Percentiles rank a stretch among this genome's conserved stretches.
Evolutionary conservation across 768 basidiomycete species (phyloP).

Genomic region (Candolleomyces efflorescens): DNA sequence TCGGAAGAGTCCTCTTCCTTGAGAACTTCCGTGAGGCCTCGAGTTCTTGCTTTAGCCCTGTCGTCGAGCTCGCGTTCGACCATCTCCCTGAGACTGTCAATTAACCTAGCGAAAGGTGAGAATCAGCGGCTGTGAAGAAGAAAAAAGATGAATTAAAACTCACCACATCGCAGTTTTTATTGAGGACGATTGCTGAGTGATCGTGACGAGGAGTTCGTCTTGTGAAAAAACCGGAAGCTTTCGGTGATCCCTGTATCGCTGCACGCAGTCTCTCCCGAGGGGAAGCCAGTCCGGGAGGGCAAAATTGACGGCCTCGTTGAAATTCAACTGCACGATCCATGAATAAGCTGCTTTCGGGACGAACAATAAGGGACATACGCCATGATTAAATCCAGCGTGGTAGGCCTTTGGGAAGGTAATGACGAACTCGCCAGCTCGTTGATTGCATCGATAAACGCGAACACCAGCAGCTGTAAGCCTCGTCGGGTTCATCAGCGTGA

Average conservation of each 20-base stretch:
- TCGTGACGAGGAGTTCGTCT: constrained; percentile 95
- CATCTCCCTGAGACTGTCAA: constrained; percentile 85
- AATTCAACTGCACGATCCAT: constrained; percentile 67
- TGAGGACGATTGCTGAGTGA: constrained; percentile 89
- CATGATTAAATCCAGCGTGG: constrained; percentile 98
- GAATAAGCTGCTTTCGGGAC: constrained; percentile 44
- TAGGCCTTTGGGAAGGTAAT: constrained; percentile 98
- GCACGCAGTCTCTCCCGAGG: constrained; percentile 82
- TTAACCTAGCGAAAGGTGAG: constrained; percentile 54
- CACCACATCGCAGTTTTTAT: constrained; percentile 94
- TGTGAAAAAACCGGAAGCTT: constrained; percentile 98
- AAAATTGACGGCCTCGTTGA: constrained; percentile 99
- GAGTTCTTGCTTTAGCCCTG: constrained; percentile 57
- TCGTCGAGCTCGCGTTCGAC: constrained; percentile 72
- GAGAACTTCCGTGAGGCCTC: constrained; percentile 62
- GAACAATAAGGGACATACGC: constrained; percentile 50
- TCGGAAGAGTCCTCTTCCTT: constrained; percentile 82
- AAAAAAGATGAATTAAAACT: constrained; percentile 18
- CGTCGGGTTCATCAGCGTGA: constrained; percentile 95
- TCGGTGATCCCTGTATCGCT: constrained; percentile 83
- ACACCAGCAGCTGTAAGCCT: constrained; percentile 85
- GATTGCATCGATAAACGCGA: constrained; percentile 90
- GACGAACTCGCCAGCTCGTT: constrained; percentile 96
- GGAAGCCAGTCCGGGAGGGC: constrained; percentile 94
- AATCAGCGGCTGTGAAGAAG: too few relatives aligned